Percentiles rank a stretch among this genome's conserved stretches.
Evolutionary conservation across 2,329 filamentous ascomycete genomes (phyloP).

Genomic region (Fusarium domesticum): DNA sequence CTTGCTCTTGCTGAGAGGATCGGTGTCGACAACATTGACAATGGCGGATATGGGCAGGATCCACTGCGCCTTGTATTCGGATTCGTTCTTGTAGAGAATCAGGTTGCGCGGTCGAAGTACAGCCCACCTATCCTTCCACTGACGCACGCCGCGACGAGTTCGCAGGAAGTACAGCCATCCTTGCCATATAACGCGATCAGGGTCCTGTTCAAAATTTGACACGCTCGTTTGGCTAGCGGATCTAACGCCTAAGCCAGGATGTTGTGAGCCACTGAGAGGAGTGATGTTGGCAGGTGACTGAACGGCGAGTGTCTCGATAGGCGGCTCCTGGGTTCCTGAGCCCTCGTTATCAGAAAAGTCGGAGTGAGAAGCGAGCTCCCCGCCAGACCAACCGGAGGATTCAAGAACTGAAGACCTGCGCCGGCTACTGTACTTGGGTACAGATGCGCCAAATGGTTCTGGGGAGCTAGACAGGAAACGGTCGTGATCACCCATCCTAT

Average conservation of each 20-base stretch:
- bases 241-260: conserved; percentile 40
- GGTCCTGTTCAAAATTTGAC: conserved; percentile 55
- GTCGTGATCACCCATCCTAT: conserved; percentile 37
- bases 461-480: conserved; percentile 57
- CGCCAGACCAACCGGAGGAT: conserved; percentile 61
- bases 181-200: conserved; percentile 90
- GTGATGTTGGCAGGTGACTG: conserved; percentile 33
- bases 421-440: conserved; percentile 38
- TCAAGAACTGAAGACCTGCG: conserved; percentile 62
- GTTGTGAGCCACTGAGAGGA: conserved; percentile 21
- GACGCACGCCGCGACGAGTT: conserved; percentile 75
- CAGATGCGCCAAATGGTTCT: conserved; percentile 46
- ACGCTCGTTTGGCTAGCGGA: conserved; percentile 64
- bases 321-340: conserved; percentile 47
- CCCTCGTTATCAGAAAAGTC: conserved; percentile 76
- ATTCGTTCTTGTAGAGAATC: conserved; percentile 88
- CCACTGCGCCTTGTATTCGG: conserved; percentile 82
- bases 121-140: conserved; percentile 95
- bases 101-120: conserved; percentile 83
- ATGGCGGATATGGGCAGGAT: conserved; percentile 76
- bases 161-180: conserved; percentile 84
- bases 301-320: conserved; percentile 49
- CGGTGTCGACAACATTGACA: conserved; percentile 88
- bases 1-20: conserved; percentile 82
- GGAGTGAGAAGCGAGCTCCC: conserved; percentile 74